Percentiles rank a stretch among this genome's conserved stretches.
phyloP scores from a whole-genome alignment of 495 filamentous ascomycete genomes.

The Aspergillus hancockii region DNA sequence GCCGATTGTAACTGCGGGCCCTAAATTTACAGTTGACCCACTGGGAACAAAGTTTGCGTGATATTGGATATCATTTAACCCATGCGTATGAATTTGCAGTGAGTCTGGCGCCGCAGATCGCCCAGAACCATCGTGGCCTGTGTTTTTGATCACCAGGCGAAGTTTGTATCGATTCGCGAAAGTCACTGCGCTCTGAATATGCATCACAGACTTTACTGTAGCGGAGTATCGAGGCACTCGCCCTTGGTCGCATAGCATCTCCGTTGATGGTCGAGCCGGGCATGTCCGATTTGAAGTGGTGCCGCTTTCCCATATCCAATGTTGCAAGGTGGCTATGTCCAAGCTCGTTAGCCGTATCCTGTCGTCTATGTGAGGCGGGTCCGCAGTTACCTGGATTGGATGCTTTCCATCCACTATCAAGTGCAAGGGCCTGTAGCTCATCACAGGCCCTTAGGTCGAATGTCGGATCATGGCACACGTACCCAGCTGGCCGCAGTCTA shows the following conservation, averaged over 20 bases:
- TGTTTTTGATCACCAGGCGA: slow-evolving; percentile 58
- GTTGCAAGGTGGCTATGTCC: slow-evolving; percentile 10
- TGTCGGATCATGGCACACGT: slow-evolving; percentile 9
- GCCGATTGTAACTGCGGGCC: slow-evolving; percentile 50
- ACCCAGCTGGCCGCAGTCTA: slow-evolving; percentile 6
- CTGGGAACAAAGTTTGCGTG: slow-evolving; percentile 45
- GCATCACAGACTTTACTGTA: not conserved
- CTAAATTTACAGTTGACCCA: slow-evolving; percentile 28
- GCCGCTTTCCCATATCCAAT: slow-evolving; percentile 10
- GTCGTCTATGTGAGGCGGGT: no score
- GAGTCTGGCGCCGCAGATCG: slow-evolving; percentile 53
- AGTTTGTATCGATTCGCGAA: slow-evolving; percentile 52
- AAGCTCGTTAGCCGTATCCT: no score
- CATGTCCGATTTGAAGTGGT: not conserved
- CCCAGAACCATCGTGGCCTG: slow-evolving; percentile 57
- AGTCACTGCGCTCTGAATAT: slow-evolving; percentile 46
- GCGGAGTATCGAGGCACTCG: slow-evolving; percentile 16
- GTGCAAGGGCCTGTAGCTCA: no score
- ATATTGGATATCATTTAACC: slow-evolving; percentile 37
- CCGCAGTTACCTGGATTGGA: no score
- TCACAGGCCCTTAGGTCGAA: not conserved
- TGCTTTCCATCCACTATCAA: no score
- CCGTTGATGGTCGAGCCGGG: not conserved
- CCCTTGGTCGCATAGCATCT: slow-evolving; percentile 18
- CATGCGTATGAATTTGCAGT: slow-evolving; percentile 22